Percentiles rank a stretch among this genome's conserved stretches.
phyloP scores from a whole-genome alignment of 495 filamentous ascomycete species.

The Rusavskia elegans region DNA sequence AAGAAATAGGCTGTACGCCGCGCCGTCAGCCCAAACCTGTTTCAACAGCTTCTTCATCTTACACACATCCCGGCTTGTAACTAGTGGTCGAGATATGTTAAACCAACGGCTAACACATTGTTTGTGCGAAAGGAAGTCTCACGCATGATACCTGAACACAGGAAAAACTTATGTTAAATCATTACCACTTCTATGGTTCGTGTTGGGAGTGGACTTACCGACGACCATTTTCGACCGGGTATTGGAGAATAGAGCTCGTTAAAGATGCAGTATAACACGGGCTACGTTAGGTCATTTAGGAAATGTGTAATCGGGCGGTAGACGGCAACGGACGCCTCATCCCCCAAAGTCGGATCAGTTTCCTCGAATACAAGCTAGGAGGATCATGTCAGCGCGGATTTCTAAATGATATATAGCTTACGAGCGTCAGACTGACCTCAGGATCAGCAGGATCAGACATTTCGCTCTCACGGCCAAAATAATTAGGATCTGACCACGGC shows the following conservation, averaged over 20 bases:
- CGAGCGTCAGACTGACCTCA: too few species aligned
- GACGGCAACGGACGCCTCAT: too few species aligned
- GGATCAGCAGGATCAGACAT: too few species aligned
- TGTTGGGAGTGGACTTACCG: slow-evolving; percentile 7
- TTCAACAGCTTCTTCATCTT: not conserved
- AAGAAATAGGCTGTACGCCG: slow-evolving; percentile 6
- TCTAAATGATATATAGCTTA: too few species aligned
- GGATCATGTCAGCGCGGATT: too few species aligned
- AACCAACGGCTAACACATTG: not conserved
- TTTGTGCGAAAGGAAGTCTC: not conserved
- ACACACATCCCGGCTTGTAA: slow-evolving; percentile 1
- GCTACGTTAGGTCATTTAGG: not conserved
- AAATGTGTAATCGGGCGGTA: too few species aligned
- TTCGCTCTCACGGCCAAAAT: too few species aligned
- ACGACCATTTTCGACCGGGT: slow-evolving; percentile 8
- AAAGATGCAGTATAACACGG: slow-evolving; percentile 13
- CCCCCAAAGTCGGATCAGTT: too few species aligned
- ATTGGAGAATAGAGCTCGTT: slow-evolving; percentile 6
- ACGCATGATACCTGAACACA: slow-evolving; percentile 1
- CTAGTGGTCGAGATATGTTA: not conserved
- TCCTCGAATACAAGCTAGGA: too few species aligned
- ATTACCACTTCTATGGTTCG: not conserved
- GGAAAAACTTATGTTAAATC: not conserved
- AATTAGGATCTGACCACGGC: too few species aligned
- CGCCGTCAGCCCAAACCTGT: not conserved